These are phyloP conservation scores for Aspergillus sergii DNA, from an alignment of 2,329 filamentous ascomycete genomes.

Conservation along the genomic window DNA sequence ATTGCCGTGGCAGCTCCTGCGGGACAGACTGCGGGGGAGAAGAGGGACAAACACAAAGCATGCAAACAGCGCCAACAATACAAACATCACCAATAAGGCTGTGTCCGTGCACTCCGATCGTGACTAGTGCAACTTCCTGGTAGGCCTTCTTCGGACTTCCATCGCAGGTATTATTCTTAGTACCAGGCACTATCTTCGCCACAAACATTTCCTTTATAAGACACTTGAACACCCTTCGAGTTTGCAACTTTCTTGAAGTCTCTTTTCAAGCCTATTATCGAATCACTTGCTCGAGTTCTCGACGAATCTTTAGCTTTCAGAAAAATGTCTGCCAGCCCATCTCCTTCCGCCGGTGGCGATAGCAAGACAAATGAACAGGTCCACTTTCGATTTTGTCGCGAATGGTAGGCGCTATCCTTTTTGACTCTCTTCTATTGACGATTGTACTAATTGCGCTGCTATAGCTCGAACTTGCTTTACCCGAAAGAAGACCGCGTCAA, in stretches of 20 bases:
- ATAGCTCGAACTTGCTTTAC: constrained; percentile 92
- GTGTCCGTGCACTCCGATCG: constrained; percentile 9
- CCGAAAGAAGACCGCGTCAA: constrained; percentile 88
- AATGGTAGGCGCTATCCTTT: constrained; percentile 64
- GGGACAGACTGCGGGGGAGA: constrained; percentile 34
- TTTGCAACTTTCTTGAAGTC: not conserved
- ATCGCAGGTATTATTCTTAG: constrained; percentile 1
- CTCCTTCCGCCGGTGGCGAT: constrained; percentile 42
- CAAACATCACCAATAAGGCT: constrained; percentile 17
- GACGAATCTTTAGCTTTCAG: not conserved
- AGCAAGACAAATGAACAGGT: constrained; percentile 68
- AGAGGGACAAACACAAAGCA: constrained; percentile 22
- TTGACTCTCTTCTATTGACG: not conserved
- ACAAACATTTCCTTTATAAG: not conserved
- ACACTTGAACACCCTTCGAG: not conserved
- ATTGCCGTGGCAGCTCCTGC: constrained; percentile 9
- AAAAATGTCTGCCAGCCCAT: constrained; percentile 47
- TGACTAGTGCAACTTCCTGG: constrained; percentile 12
- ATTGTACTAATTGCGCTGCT: constrained; percentile 24
- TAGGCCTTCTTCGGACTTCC: constrained; percentile 22
- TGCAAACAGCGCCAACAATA: constrained; percentile 21
- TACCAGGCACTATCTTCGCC: not conserved
- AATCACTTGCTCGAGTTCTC: not conserved
- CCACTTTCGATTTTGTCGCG: constrained; percentile 95
- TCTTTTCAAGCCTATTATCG: not conserved